Percentiles rank a stretch among this genome's conserved stretches.
phyloP scores from a whole-genome alignment of 1,284 basidiomycete genomes.

The Flammula alnicola region DNA sequence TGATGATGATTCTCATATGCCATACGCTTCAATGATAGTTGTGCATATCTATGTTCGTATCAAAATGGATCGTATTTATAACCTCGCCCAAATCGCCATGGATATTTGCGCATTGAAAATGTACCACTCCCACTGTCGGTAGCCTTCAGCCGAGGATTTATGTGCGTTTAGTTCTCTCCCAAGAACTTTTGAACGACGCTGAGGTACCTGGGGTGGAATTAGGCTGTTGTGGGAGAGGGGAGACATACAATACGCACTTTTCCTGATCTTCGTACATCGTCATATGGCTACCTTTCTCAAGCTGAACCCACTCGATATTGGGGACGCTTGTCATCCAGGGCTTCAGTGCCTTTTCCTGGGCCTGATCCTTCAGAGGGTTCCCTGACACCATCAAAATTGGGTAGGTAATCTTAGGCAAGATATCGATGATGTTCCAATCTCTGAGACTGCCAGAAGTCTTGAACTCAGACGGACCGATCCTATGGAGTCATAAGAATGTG shows the following conservation, averaged over 20 bases:
- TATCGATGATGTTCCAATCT: conserved; percentile 23
- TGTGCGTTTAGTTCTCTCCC: no score
- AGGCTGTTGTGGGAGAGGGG: no score
- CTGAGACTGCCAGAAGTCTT: conserved; percentile 22
- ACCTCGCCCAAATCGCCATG: no score
- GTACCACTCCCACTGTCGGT: no score
- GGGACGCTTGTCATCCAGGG: conserved; percentile 24
- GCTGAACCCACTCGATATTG: conserved; percentile 23
- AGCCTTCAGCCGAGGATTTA: no score
- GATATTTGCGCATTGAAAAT: no score
- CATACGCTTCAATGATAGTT: no score
- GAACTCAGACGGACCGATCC: conserved; percentile 27
- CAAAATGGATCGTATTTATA: no score
- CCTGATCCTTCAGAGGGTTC: conserved; percentile 23
- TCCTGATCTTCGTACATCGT: conserved; percentile 17
- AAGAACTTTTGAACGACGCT: no score
- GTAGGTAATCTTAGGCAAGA: conserved; percentile 19
- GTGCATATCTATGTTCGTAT: no score
- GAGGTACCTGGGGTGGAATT: no score
- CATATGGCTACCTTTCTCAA: conserved; percentile 17
- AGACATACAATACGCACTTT: conserved; percentile 14
- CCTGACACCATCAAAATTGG: conserved; percentile 22
- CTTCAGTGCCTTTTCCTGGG: conserved; percentile 20
- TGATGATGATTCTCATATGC: no score
- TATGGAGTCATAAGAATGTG: conserved; percentile 1